Evolutionary conservation across 805 yeast genomes (phyloP), one percentile per base, ranked within the genome.

Genomic region (Yamadazyma takamatsuzukensis): DNA sequence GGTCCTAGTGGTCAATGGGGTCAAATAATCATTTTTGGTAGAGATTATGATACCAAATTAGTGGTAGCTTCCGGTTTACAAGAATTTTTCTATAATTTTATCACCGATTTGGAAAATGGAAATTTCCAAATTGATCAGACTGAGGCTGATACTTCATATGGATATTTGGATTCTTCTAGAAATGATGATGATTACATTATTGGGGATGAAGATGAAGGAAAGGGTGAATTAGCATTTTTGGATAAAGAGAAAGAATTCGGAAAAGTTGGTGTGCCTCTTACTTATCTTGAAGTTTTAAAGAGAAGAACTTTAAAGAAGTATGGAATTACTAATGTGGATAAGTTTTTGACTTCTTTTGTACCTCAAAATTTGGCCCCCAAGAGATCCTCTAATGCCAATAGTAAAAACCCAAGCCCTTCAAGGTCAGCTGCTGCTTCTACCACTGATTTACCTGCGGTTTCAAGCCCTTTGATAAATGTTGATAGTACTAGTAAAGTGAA

Each of bases 191-290:
- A 62, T 42, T 62, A 57, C 45, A 54, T 49, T 56, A 51, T 66
- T 47, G 72, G 71, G 6, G 71, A 65, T 31, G 70, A 65, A 40
- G 72, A 66, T 33, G 72, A 64, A 42, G 70, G 54, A 27, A 57
- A 61, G 40, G 72, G 72, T 5, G 70, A 67, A 39, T 63, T 67
- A 33, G 38, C 48, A 15, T 67, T 54, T 39, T 56, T 42, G 33
- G 72, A 67, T 38, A 53, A 54, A 34, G 64, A 54, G 24, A 49
- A 52, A 12, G 70, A 64, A 45, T 63, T 66, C 27, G 51, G 51
- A 4, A 36, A 41, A 23, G 13, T 25, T 18, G 59, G 57, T 8
- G 56, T 51, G 15, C 55, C 54, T 33, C 44, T 60, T n/a, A 49
- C 55, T n/a, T 67, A 66, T 44, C 50, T 67, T 25, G 72, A 67